Evolutionary conservation across 768 basidiomycete species (phyloP).

Genomic region (Flagelloscypha sp.): DNA sequence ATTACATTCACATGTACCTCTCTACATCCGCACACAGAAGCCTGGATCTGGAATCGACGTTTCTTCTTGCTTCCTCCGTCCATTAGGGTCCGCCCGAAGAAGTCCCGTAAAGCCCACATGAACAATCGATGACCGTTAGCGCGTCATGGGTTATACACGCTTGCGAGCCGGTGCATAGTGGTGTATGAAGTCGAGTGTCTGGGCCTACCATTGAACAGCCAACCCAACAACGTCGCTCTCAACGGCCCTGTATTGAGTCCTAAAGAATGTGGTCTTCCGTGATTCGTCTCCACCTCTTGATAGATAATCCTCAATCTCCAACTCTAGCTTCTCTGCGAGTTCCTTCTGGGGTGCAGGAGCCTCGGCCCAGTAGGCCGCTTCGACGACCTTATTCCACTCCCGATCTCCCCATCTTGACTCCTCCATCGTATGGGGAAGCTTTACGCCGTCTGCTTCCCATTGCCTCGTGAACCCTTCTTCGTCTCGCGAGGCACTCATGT

Average conservation of each 20-base stretch:
- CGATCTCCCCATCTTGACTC: slow-evolving; percentile 73
- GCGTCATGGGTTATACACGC: too few species aligned
- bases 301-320: slow-evolving; percentile 30
- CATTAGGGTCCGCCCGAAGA: too few species aligned
- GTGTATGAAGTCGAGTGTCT: too few species aligned
- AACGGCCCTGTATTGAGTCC: slow-evolving; percentile 79
- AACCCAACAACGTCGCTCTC: slow-evolving; percentile 77
- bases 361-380: slow-evolving; percentile 71
- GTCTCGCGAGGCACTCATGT: slow-evolving; percentile 32
- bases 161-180: too few species aligned
- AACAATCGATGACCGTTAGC: too few species aligned
- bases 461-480: slow-evolving; percentile 61
- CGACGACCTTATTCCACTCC: slow-evolving; percentile 76
- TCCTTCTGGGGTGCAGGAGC: slow-evolving; percentile 24
- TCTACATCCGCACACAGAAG: too few species aligned
- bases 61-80: too few species aligned
- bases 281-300: slow-evolving; percentile 30
- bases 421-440: slow-evolving; percentile 21
- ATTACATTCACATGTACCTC: too few species aligned
- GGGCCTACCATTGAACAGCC: slow-evolving; percentile 64
- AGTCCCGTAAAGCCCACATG: too few species aligned
- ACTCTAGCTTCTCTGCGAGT: slow-evolving; percentile 13
- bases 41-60: too few species aligned
- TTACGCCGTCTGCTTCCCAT: slow-evolving; percentile 50
- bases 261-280: slow-evolving; percentile 42